Evolutionary conservation across 2,329 filamentous ascomycete species (phyloP), one percentile per base, ranked within the genome.

Genomic region (Aspergillus melleus): DNA sequence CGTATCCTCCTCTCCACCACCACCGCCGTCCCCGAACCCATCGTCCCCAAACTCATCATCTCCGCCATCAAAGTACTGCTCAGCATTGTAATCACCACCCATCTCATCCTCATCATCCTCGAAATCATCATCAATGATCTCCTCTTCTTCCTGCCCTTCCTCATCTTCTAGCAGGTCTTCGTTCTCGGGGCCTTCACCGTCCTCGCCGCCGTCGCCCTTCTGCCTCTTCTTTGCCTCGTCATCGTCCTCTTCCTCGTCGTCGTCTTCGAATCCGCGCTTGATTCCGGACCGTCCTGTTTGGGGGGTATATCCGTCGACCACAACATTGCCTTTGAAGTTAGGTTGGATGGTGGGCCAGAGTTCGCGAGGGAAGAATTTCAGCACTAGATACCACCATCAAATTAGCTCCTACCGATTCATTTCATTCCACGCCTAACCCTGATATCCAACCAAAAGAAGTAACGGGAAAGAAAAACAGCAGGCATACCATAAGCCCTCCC

Each of bases 11-110:
- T 80, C 82, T 56, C 81, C 84, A 6, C 78, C 81, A 32, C 80
- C 83, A 44, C 79, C 84, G 49, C 79, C 83, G 64, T 82, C 86
- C 26, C 78, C 83, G 54, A 80, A 83, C 59, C 82, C 82, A 63
- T 83, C 86, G 57, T 83, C 84, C 54, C 84, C 79, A 54, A 74
- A 79, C 51, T 81, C 80, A 52, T 81, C 80, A 53, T 83, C 86
- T 6, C 86, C 86, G 57, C 80, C 84, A 62, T 85, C 83, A 66
- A 86, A 86, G 76, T 88, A 88, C 63, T 88, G 81, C 66, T 88
- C 86, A 1, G 83, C 86, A 65, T 88, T 84, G 66, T 88, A 88
- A 68, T 88, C 86, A 4, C 84, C 85, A 5, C 80, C 83, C 73
- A 82, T 81, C 39, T 82, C 81, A 57, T 86, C 83, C 12, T 86